phyloP scores from a whole-genome alignment of 2,329 filamentous ascomycete species.

The Fusarium chlamydosporum region DNA sequence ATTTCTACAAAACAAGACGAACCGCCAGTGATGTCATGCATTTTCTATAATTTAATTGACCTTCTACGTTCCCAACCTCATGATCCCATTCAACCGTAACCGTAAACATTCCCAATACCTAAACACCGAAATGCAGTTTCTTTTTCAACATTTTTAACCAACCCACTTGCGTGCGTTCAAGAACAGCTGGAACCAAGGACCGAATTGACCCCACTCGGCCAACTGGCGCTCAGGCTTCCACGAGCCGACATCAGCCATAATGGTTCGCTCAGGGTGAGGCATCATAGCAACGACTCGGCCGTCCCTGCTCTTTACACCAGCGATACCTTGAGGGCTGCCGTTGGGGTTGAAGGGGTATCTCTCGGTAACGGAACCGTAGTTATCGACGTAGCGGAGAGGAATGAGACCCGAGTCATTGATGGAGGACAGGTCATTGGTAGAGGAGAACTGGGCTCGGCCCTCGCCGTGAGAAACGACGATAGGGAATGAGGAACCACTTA shows the following conservation, averaged over 20 bases:
- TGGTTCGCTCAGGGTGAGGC: slow-evolving; percentile 93
- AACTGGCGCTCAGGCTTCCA: slow-evolving; percentile 73
- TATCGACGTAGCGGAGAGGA: slow-evolving; percentile 88
- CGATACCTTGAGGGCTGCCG: slow-evolving; percentile 84
- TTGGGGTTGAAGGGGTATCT: slow-evolving; percentile 90
- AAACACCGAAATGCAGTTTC: slow-evolving; percentile 36
- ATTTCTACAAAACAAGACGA: neutral
- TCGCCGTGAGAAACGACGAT: slow-evolving; percentile 60
- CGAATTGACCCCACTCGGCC: slow-evolving; percentile 82
- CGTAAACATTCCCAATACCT: slow-evolving; percentile 28
- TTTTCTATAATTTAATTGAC: slow-evolving; percentile 23
- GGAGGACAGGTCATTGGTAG: slow-evolving; percentile 64
- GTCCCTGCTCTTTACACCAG: slow-evolving; percentile 81
- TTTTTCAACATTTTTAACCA: slow-evolving; percentile 61
- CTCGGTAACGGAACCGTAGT: slow-evolving; percentile 79
- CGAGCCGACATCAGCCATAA: slow-evolving; percentile 82
- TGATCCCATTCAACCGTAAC: slow-evolving; percentile 16
- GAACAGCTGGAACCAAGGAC: slow-evolving; percentile 89
- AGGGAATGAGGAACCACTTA: slow-evolving; percentile 49
- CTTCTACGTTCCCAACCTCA: slow-evolving; percentile 23
- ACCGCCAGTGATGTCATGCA: neutral
- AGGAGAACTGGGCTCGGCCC: slow-evolving; percentile 80
- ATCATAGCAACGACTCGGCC: slow-evolving; percentile 90
- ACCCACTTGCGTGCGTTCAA: slow-evolving; percentile 91
- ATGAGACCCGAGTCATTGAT: slow-evolving; percentile 78